Conservation (phyloP, 768 basidiomycete species). For the Kwoniella europaea region DNA sequence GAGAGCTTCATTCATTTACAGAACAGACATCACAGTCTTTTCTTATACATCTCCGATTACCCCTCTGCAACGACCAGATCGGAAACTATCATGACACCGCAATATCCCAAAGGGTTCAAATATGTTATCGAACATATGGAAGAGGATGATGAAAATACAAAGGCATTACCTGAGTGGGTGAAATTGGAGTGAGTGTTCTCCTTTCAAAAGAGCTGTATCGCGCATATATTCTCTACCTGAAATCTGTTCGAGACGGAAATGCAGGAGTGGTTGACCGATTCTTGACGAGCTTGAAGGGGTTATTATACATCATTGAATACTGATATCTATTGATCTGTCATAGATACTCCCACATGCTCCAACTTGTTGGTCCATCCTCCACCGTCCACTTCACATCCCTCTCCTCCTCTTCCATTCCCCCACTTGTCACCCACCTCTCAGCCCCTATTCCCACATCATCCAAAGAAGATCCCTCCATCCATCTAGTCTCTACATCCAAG, state of each 20-base stretch:
- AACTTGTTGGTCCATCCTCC: conserved; percentile 69
- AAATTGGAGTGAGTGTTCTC: conserved; percentile 76
- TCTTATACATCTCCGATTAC: no score
- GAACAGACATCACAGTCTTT: no score
- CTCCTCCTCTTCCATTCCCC: conserved; percentile 70
- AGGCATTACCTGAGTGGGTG: conserved; percentile 75
- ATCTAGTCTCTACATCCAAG: conserved; percentile 30
- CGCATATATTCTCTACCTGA: not conserved
- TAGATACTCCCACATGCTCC: conserved; percentile 76
- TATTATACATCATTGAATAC: not conserved
- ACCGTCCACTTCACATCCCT: conserved; percentile 84
- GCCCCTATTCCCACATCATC: conserved; percentile 36
- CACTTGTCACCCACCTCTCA: conserved; percentile 61
- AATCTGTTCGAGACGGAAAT: no score
- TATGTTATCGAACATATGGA: conserved; percentile 67
- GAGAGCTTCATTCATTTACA: no score
- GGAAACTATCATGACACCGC: not conserved
- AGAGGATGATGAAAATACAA: conserved; percentile 85
- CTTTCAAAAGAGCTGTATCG: not conserved
- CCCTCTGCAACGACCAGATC: no score
- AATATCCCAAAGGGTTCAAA: conserved; percentile 56
- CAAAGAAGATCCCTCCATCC: not conserved
- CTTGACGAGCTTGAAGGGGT: conserved; percentile 6
- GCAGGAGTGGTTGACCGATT: conserved; percentile 10
- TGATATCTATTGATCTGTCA: not conserved